Evolutionary conservation across 2,329 filamentous ascomycete species (phyloP), one percentile per base, ranked within the genome.

Genomic region (Teratosphaeria viscida): DNA sequence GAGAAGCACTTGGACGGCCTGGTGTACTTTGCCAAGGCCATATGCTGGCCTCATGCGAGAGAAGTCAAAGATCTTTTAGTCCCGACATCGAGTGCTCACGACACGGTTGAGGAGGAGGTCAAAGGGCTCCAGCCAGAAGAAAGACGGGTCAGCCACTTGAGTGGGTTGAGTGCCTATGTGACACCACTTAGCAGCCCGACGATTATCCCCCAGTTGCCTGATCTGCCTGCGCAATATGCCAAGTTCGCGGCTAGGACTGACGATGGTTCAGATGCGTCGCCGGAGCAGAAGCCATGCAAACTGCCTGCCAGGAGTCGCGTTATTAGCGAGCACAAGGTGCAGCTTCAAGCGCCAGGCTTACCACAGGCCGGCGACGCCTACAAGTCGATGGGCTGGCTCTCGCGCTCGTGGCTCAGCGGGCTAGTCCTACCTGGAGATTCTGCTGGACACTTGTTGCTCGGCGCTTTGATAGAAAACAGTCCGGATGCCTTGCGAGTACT

Each of bases 391-490:
- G 62, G 64, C 39, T 84, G 81, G 81, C 73, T 83, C 2, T 82
- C 79, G 57, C 77, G 80, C 32, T 79, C 78, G 7, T 84, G 79
- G 73, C 72, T 84, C 0, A 79, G 79, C 1, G 81, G 81, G 0
- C 70, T 84, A 26, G 73, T 83, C 1, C 67, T 83, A 43, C 81
- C 82, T 0, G 82, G 82, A 3, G 78, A 82, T 64, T 67, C 76
- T 3, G 78, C 81, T 23, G 77, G 75, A 47, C 78, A 83, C 59
- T 74, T 83, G 29, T 72, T 85, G n/a, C 80, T 85, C 37, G 78
- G 77, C 2, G 80, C 80, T 0, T 61, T 84, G 6, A 70, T 84
- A 2, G 82, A 84, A 61, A 84, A 83, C 62, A 79, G 82, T 59
- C 72, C 74, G 12, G 64, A 74, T 3, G 80, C 80, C 0, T 74